A percentile compares a stretch with the other conserved stretches of the same genome.
Conservation (phyloP, 2,329 filamentous ascomycete genomes). For the Curvularia hawaiiensis region DNA sequence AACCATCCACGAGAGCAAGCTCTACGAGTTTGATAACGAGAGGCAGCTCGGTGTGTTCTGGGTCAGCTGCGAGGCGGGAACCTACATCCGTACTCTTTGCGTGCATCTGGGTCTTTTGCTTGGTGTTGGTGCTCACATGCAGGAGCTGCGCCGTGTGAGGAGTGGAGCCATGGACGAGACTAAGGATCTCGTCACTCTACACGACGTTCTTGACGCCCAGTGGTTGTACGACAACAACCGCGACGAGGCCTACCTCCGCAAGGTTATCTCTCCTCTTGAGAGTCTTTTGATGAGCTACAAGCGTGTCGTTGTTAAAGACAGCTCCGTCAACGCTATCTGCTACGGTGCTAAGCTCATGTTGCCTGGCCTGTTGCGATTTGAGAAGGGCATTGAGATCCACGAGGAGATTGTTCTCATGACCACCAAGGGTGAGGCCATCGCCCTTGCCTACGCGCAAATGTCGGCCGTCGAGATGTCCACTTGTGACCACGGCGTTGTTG, state of each 20-base stretch:
- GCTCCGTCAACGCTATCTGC: constrained; percentile 94
- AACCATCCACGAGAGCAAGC: constrained; percentile 96
- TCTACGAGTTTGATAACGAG: constrained; percentile 97
- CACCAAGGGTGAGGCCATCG: constrained; percentile 98
- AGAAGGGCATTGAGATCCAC: constrained; percentile 88
- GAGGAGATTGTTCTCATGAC: constrained; percentile 99
- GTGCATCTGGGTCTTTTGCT: constrained; percentile 82
- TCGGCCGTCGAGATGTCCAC: constrained; percentile 95
- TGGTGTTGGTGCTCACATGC: constrained; percentile 95
- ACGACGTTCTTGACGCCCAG: constrained; percentile 95
- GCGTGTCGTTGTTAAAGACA: constrained; percentile 97
- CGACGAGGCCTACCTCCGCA: constrained; percentile 90
- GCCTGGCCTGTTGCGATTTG: constrained; percentile 91
- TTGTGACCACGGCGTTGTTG: constrained; percentile 96
- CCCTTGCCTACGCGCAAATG: constrained; percentile 96
- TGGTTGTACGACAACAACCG: constrained; percentile 95
- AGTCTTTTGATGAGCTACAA: constrained; percentile 92
- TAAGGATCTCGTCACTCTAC: constrained; percentile 86
- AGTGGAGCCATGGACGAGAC: constrained; percentile 95
- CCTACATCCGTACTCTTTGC: constrained; percentile 97
- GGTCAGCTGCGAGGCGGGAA: constrained; percentile 98
- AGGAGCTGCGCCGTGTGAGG: constrained; percentile 92
- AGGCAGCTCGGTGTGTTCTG: constrained; percentile 97
- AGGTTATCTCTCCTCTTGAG: constrained; percentile 91
- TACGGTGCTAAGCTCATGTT: constrained; percentile 99